These are phyloP conservation scores for Sonneratia caseolaris DNA, from an alignment of 345 rosid species.

Conservation along the genomic window DNA sequence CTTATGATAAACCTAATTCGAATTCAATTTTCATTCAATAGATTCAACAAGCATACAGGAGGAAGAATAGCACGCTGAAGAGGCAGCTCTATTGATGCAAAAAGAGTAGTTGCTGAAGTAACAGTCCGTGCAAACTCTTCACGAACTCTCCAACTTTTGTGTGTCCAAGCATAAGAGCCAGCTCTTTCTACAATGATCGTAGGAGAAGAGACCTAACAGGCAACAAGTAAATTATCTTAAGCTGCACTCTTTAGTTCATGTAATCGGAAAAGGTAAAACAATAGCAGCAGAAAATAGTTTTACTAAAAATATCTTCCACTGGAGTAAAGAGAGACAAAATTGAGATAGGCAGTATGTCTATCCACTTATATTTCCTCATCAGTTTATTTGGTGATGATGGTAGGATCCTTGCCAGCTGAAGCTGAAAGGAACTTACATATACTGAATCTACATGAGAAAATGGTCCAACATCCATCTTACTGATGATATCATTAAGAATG, in stretches of 20 bases:
- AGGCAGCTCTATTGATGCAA: conserved; percentile 88
- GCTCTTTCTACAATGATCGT: conserved; percentile 96
- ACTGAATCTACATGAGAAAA: neutral
- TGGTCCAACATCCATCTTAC: neutral
- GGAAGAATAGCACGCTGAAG: conserved; percentile 96
- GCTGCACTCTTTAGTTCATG: neutral
- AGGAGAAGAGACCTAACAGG: conserved; percentile 84
- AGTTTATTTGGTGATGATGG: neutral
- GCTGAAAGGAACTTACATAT: neutral
- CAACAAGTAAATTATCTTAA: neutral
- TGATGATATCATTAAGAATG: neutral
- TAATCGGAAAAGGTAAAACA: neutral
- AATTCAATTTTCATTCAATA: neutral
- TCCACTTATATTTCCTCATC: neutral
- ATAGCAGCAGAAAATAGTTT: neutral
- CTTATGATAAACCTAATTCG: conserved; percentile 1
- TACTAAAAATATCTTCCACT: neutral
- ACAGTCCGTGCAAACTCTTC: conserved; percentile 96
- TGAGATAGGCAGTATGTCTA: neutral
- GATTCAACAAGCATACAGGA: conserved; percentile 40
- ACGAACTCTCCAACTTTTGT: conserved; percentile 94
- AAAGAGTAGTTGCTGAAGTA: conserved; percentile 83
- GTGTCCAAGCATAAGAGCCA: conserved; percentile 91
- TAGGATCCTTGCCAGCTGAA: neutral
- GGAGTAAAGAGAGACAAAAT: neutral